A percentile compares a stretch with the other conserved stretches of the same genome.
Evolutionary conservation across 805 yeast species (phyloP).

Genomic region (Saccharomycopsis oosterbeekiorum): DNA sequence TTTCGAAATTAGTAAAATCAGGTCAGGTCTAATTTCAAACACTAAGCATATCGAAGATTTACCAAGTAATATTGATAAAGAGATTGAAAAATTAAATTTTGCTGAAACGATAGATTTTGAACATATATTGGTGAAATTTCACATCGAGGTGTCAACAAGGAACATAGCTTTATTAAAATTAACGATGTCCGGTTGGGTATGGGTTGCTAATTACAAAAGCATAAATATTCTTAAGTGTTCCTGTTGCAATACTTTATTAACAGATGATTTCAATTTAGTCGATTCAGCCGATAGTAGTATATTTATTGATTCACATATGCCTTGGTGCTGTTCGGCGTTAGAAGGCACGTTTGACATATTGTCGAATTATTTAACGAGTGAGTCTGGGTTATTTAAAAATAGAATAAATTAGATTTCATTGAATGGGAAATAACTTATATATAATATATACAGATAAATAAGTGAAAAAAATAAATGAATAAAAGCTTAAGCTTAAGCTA

Average conservation of each 20-base stretch:
- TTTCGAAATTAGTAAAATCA: neutral
- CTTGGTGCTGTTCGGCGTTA: neutral
- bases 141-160: neutral
- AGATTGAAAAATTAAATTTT: neutral
- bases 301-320: neutral
- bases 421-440: neutral
- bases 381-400: neutral
- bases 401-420: neutral
- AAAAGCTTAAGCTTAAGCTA: neutral
- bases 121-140: neutral
- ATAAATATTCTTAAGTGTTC: neutral
- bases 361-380: neutral
- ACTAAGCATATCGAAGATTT: neutral
- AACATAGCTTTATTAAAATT: neutral
- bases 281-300: neutral
- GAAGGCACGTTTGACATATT: neutral
- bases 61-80: neutral
- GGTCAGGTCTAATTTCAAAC: neutral
- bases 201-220: neutral
- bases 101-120: neutral
- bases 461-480: neutral
- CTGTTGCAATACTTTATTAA: neutral
- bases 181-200: neutral
- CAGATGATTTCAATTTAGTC: neutral
- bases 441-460: neutral